These are phyloP conservation scores for Malassezia furfur DNA, from an alignment of 1,284 basidiomycete genomes.

Conservation along the genomic window DNA sequence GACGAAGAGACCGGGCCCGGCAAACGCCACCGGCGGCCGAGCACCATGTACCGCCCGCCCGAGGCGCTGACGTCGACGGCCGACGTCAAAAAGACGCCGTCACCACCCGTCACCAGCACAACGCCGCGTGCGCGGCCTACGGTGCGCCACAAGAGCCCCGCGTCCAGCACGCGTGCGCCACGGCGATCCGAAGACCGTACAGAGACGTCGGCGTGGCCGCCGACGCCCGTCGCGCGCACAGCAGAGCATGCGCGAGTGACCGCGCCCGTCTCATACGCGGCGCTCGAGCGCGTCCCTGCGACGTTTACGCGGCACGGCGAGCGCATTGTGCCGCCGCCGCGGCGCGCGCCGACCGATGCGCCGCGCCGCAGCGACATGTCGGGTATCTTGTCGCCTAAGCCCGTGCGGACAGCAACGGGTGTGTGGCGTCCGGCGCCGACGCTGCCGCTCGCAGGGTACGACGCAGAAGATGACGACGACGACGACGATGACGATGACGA, in stretches of 20 bases:
- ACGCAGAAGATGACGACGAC: slow-evolving; percentile 8
- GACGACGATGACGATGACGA: slow-evolving; percentile 10
- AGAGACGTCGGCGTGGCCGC: background rate
- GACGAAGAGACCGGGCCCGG: slow-evolving; percentile 20
- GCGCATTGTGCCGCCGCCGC: slow-evolving; percentile 7
- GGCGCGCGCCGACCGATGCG: background rate
- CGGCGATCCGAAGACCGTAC: background rate
- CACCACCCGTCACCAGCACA: background rate
- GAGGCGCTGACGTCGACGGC: slow-evolving; percentile 25
- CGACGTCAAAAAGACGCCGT: slow-evolving; percentile 13
- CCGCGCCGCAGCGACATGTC: background rate
- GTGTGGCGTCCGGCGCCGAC: slow-evolving; percentile 3
- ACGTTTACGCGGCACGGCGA: slow-evolving; percentile 17
- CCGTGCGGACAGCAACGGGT: slow-evolving; percentile 10
- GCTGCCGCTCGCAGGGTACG: background rate
- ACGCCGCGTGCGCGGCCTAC: background rate
- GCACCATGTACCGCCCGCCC: slow-evolving; percentile 35
- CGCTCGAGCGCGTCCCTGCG: background rate
- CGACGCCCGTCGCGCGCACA: too few relatives aligned
- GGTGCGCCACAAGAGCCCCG: background rate
- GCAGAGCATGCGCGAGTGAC: too few relatives aligned
- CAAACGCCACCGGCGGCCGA: slow-evolving; percentile 33
- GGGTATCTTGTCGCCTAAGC: slow-evolving; percentile 13
- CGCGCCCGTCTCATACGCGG: too few relatives aligned
- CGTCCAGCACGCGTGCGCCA: too few relatives aligned